Percentiles rank a stretch among this genome's conserved stretches.
Evolutionary conservation across 192 early-diverging fungal genomes (phyloP).

Genomic region (Paraglomus occultum): DNA sequence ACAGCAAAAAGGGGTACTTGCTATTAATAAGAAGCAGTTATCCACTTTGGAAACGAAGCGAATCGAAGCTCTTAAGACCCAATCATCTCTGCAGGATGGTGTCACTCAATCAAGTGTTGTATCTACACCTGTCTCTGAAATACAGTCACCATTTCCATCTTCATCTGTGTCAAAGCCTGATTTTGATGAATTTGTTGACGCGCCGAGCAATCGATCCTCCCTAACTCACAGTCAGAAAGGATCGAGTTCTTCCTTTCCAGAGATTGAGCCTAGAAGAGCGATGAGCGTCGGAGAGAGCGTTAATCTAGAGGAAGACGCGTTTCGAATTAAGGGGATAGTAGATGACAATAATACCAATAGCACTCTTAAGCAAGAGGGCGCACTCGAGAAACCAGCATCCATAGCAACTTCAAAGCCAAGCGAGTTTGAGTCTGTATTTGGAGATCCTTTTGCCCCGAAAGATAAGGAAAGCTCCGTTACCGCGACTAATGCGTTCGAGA

Average conservation of each 20-base stretch:
- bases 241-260: conserved; percentile 18
- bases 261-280: conserved; percentile 6
- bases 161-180: too few species aligned
- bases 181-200: neutral
- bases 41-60: conserved; percentile 59
- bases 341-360: too few species aligned
- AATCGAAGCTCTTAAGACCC: conserved; percentile 38
- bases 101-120: neutral
- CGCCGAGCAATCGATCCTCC: neutral
- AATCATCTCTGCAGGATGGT: conserved; percentile 4
- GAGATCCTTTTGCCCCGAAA: neutral
- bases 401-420: conserved; percentile 16
- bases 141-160: too few species aligned
- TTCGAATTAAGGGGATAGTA: too few species aligned
- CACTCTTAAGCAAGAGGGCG: neutral
- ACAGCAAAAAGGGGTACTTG: conserved; percentile 57
- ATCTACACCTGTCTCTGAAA: too few species aligned
- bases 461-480: too few species aligned
- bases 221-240: conserved; percentile 7
- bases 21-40: conserved; percentile 65
- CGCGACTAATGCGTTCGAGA: too few species aligned
- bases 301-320: too few species aligned
- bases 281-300: neutral
- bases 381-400: conserved; percentile 8
- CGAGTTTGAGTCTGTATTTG: conserved; percentile 8